A percentile compares a stretch with the other conserved stretches of the same genome.
These are phyloP conservation scores for Naganishia friedmannii DNA, from an alignment of 768 basidiomycete species.

Conservation along the genomic window DNA sequence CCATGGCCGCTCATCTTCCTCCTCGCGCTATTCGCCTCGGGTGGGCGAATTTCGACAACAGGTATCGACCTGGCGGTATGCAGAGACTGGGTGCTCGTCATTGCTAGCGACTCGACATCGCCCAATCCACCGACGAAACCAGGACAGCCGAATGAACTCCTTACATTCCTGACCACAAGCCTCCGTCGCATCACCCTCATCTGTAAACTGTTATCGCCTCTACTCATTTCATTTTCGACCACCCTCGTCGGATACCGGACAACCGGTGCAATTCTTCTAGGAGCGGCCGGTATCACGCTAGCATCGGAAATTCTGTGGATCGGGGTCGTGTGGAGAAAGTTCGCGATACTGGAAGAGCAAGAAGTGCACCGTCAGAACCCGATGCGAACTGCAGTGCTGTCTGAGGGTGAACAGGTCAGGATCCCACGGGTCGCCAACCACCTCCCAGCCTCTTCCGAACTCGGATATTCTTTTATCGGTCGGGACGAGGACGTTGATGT, in stretches of 20 bases:
- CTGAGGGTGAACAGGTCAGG: neutral
- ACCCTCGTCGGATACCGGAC: slow-evolving; percentile 36
- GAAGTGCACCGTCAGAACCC: neutral
- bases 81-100: slow-evolving; percentile 50
- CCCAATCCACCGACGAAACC: neutral
- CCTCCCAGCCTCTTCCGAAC: neutral
- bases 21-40: slow-evolving; percentile 36
- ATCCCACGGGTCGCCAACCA: neutral
- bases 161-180: slow-evolving; percentile 46
- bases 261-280: slow-evolving; percentile 35
- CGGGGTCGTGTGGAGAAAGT: slow-evolving; percentile 40
- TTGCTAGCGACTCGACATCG: slow-evolving; percentile 33
- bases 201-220: slow-evolving; percentile 43
- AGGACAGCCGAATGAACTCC: neutral
- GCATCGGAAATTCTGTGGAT: slow-evolving; percentile 47
- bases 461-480: neutral
- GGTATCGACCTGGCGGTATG: slow-evolving; percentile 46
- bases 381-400: neutral
- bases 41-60: slow-evolving; percentile 39
- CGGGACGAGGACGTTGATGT: no score
- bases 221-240: slow-evolving; percentile 47
- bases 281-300: slow-evolving; percentile 33
- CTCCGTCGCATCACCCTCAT: slow-evolving; percentile 46
- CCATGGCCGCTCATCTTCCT: slow-evolving; percentile 33
- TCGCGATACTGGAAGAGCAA: slow-evolving; percentile 21